Conservation (phyloP, 345 rosid species). For the Lumnitzera littorea region DNA sequence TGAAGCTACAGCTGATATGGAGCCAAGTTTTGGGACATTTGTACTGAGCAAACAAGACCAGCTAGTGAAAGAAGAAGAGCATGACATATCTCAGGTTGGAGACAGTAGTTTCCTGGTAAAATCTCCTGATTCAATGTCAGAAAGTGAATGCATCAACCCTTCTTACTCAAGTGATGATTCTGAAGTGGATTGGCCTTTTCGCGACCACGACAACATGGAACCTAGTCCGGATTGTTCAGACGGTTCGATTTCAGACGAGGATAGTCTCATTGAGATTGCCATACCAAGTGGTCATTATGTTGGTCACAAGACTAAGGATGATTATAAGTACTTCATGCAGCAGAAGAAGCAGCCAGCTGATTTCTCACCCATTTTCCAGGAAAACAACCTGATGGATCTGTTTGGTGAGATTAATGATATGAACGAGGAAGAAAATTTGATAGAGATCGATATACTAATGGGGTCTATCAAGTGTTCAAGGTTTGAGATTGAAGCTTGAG, state of each 20-base stretch:
- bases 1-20: neutral
- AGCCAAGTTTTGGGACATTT: neutral
- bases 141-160: conserved; percentile 18
- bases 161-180: conserved; percentile 28
- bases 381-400: conserved; percentile 19
- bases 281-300: conserved; percentile 32
- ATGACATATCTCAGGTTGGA: neutral
- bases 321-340: conserved; percentile 1
- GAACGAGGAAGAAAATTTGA: conserved; percentile 39
- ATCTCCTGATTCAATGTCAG: conserved; percentile 8
- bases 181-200: conserved; percentile 18
- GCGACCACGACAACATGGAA: conserved; percentile 7
- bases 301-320: conserved; percentile 12
- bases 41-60: neutral
- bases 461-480: conserved; percentile 42
- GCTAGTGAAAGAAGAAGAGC: neutral
- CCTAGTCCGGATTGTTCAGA: conserved; percentile 21
- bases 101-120: neutral
- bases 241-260: conserved; percentile 37
- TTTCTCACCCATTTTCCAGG: conserved; percentile 13
- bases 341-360: conserved; percentile 14
- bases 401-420: conserved; percentile 23
- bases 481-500: conserved; percentile 29
- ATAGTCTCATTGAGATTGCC: conserved; percentile 39
- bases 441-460: conserved; percentile 39